These are phyloP conservation scores for Salvia miltiorrhiza DNA, from an alignment of 257 asterid species.

Conservation along the genomic window DNA sequence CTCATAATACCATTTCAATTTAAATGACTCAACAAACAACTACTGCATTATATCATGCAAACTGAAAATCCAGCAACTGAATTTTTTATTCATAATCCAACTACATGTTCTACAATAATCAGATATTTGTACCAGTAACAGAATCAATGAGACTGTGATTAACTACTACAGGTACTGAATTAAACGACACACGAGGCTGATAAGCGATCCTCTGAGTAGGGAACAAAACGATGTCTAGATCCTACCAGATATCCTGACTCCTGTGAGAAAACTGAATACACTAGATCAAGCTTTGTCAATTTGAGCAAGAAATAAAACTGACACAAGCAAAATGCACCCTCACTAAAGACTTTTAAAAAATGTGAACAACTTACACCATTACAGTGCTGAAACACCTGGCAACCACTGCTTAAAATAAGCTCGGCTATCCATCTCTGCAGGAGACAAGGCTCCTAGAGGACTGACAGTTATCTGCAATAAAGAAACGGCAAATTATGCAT, in stretches of 20 bases:
- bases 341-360: neutral
- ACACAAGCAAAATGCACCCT: neutral
- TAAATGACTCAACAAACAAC: too few species aligned
- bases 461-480: slow-evolving; percentile 68
- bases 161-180: neutral
- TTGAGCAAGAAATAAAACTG: neutral
- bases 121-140: neutral
- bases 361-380: slow-evolving; percentile 30
- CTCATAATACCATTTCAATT: too few species aligned
- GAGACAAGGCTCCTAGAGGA: slow-evolving; percentile 75
- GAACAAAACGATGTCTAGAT: neutral
- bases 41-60: too few species aligned
- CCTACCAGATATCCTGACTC: slow-evolving; percentile 2
- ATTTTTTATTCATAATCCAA: neutral
- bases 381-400: slow-evolving; percentile 47
- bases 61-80: neutral
- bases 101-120: neutral
- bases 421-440: slow-evolving; percentile 48
- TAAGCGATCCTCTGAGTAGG: neutral
- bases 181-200: slow-evolving; percentile 1
- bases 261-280: neutral
- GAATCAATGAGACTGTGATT: neutral
- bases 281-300: neutral
- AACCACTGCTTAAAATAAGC: slow-evolving; percentile 61
- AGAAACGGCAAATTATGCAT: slow-evolving; percentile 7